These are phyloP conservation scores for Xanthoconium stramineum DNA, from an alignment of 768 basidiomycete species.

Conservation along the genomic window DNA sequence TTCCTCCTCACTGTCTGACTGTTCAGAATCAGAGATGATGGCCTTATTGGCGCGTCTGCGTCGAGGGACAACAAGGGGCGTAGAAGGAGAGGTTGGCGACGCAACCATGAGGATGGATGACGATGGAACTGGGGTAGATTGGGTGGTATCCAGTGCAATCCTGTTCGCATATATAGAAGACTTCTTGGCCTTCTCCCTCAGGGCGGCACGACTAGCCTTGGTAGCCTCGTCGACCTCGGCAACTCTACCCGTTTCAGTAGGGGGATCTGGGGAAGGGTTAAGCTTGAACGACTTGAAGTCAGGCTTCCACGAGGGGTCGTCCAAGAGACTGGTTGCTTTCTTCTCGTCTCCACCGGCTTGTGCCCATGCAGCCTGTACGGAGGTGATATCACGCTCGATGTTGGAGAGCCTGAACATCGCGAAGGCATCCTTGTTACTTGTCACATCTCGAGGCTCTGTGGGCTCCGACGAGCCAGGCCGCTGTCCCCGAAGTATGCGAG, in stretches of 20 bases:
- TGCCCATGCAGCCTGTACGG: constrained; percentile 64
- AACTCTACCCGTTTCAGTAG: constrained; percentile 53
- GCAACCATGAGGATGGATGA: constrained; percentile 32
- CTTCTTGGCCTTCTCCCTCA: constrained; percentile 73
- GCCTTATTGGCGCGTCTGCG: constrained; percentile 56
- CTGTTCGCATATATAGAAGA: constrained; percentile 82
- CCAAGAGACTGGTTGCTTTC: constrained; percentile 55
- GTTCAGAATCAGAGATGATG: constrained; percentile 62
- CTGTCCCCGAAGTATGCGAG: constrained; percentile 55
- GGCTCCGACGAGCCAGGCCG: constrained; percentile 33
- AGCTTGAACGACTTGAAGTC: constrained; percentile 14
- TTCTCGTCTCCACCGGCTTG: constrained; percentile 59
- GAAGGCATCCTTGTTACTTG: constrained; percentile 34
- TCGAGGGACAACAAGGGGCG: constrained; percentile 42
- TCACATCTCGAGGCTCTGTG: constrained; percentile 23
- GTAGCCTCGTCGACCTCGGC: constrained; percentile 72
- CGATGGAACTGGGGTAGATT: constrained; percentile 37
- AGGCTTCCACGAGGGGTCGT: constrained; percentile 55
- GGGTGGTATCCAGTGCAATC: constrained; percentile 45
- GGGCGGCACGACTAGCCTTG: constrained; percentile 60
- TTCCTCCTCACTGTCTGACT: constrained; percentile 49
- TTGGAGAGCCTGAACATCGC: constrained; percentile 62
- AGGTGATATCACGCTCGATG: constrained; percentile 38
- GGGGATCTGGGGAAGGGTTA: constrained; percentile 15
- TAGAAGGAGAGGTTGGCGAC: constrained; percentile 38